These are phyloP conservation scores for Sarcocystis neurona DNA, from an alignment of 169 alveolate species.

Conservation along the genomic window DNA sequence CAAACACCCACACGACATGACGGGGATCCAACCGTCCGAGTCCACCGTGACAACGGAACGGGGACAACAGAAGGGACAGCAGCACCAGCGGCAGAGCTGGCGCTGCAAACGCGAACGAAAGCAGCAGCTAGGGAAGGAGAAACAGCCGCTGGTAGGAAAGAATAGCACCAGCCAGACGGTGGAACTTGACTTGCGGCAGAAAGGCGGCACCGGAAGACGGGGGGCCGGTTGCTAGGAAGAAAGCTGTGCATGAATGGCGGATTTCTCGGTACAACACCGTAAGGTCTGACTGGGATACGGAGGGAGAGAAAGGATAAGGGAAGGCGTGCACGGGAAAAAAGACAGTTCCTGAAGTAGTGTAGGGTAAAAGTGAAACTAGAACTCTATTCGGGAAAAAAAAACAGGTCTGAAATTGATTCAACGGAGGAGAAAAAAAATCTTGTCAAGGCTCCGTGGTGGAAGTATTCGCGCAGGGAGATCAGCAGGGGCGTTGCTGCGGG, in stretches of 20 bases:
- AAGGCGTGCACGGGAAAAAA: not conserved
- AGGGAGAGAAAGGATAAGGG: not conserved
- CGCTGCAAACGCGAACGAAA: not conserved
- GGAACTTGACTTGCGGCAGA: not conserved
- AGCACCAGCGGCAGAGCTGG: not conserved
- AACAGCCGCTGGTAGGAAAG: not conserved
- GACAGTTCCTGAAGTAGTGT: no score
- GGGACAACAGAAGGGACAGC: not conserved
- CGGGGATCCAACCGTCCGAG: not conserved
- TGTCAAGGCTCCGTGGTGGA: no score
- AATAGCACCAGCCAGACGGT: not conserved
- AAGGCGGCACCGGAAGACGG: not conserved
- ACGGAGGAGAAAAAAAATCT: not conserved
- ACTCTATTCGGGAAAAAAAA: no score
- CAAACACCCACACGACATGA: not conserved
- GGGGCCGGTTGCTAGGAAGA: not conserved
- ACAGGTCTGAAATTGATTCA: not conserved
- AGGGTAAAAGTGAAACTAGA: no score
- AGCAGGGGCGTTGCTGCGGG: no score
- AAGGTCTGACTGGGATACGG: not conserved
- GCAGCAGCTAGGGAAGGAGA: not conserved
- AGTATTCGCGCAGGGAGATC: no score
- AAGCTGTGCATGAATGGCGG: not conserved
- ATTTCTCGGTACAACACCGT: not conserved
- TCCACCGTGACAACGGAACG: not conserved